Conservation (phyloP, 2,329 filamentous ascomycete species). For the Blastomyces emzantsi region DNA sequence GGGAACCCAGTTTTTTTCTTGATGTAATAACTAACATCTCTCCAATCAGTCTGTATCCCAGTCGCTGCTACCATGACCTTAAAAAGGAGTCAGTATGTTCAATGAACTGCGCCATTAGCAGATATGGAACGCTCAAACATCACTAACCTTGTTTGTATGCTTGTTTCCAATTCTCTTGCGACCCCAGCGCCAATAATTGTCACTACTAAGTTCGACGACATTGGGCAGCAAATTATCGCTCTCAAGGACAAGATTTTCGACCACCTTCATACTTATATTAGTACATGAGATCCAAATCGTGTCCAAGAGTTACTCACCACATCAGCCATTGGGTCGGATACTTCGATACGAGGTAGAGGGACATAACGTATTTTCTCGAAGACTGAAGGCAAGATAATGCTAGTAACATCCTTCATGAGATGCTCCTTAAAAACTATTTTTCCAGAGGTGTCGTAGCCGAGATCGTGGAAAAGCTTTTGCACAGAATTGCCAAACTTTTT, state of each 20-base stretch:
- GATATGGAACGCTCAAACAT: background rate
- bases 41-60: slow-evolving; percentile 86
- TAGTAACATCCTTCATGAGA: slow-evolving; percentile 76
- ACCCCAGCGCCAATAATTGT: slow-evolving; percentile 93
- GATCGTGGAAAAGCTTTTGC: slow-evolving; percentile 76
- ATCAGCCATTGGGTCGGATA: slow-evolving; percentile 73
- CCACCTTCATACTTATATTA: slow-evolving; percentile 37
- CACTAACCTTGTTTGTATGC: slow-evolving; percentile 61
- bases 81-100: slow-evolving; percentile 3
- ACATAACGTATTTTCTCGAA: slow-evolving; percentile 85
- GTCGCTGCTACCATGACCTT: slow-evolving; percentile 69
- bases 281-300: background rate
- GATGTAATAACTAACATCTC: slow-evolving; percentile 87
- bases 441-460: slow-evolving; percentile 79
- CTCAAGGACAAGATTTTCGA: slow-evolving; percentile 93
- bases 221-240: slow-evolving; percentile 97
- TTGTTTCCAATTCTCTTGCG: slow-evolving; percentile 77
- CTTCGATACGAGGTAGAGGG: slow-evolving; percentile 89
- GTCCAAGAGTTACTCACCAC: slow-evolving; percentile 38
- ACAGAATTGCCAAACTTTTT: slow-evolving; percentile 65
- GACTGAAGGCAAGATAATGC: slow-evolving; percentile 72
- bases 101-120: background rate
- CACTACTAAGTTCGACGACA: slow-evolving; percentile 73
- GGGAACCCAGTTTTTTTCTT: slow-evolving; percentile 94
- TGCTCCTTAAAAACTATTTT: slow-evolving; percentile 89